Conservation (phyloP, 139 green algal species). For the Desmodesmus armatus region DNA sequence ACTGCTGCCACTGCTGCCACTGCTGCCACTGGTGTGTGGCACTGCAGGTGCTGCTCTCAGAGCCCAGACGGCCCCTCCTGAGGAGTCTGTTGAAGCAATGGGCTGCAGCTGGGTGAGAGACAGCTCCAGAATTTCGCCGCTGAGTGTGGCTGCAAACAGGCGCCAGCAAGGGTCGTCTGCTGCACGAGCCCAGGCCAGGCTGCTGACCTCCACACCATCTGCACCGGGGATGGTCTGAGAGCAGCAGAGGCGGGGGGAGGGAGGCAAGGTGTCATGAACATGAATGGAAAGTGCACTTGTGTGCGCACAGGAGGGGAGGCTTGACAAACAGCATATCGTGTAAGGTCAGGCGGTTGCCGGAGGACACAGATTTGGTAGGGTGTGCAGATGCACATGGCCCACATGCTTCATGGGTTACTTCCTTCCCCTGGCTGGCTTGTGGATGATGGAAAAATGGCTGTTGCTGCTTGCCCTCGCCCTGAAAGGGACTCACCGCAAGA, state of each 20-base stretch:
- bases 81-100: slow-evolving; percentile 63
- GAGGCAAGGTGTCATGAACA: too few species aligned
- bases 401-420: not conserved
- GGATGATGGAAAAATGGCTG: too few species aligned
- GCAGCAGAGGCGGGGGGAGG: too few species aligned
- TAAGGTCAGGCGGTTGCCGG: not conserved
- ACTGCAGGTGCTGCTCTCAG: slow-evolving; percentile 70
- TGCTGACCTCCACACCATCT: slow-evolving; percentile 66
- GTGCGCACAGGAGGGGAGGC: not conserved
- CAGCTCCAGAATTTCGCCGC: slow-evolving; percentile 83
- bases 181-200: slow-evolving; percentile 75
- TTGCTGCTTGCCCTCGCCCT: too few species aligned
- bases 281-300: too few species aligned
- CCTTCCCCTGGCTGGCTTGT: too few species aligned
- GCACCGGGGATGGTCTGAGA: slow-evolving; percentile 80
- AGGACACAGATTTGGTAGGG: not conserved
- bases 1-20: not conserved
- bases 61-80: slow-evolving; percentile 89
- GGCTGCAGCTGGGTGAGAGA: slow-evolving; percentile 41
- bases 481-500: slow-evolving; percentile 61
- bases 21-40: not conserved
- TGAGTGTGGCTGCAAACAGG: slow-evolving; percentile 81
- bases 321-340: slow-evolving; percentile 1
- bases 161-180: slow-evolving; percentile 52
- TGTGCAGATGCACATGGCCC: not conserved